phyloP scores from a whole-genome alignment of 129 eudicot genomes.

The sunflower (Helianthus annuus) region DNA sequence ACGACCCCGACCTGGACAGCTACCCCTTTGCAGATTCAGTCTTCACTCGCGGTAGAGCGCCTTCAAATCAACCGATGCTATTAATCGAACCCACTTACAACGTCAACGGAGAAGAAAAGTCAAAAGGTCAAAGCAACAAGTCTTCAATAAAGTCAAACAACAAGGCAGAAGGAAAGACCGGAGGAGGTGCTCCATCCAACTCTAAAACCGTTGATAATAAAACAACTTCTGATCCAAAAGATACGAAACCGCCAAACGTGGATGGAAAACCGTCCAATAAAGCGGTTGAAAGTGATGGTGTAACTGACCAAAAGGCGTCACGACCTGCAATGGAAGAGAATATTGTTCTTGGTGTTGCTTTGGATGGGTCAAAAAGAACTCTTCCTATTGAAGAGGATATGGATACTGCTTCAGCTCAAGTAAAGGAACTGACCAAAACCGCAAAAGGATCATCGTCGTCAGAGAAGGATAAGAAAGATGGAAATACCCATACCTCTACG shows the following conservation, averaged over 20 bases:
- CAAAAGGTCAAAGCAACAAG: conserved; percentile 58
- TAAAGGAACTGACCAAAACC: conserved; percentile 54
- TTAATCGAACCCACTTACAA: conserved; percentile 76
- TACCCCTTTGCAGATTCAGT: conserved; percentile 69
- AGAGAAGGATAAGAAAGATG: conserved; percentile 64
- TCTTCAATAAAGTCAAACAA: conserved; percentile 38
- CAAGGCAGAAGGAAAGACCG: conserved; percentile 39
- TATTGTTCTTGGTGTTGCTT: conserved; percentile 87
- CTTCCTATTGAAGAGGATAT: conserved; percentile 83
- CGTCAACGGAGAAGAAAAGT: conserved; percentile 73
- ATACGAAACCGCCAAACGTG: conserved; percentile 26
- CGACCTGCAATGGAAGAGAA: conserved; percentile 66
- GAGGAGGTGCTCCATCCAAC: conserved; percentile 31
- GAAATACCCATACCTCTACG: conserved; percentile 17
- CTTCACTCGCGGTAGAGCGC: conserved; percentile 53
- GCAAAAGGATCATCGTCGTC: conserved; percentile 34
- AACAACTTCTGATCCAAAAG: conserved; percentile 35
- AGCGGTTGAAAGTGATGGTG: conserved; percentile 37
- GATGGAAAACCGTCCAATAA: conserved; percentile 38
- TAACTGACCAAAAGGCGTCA: conserved; percentile 33
- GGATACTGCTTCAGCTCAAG: conserved; percentile 42
- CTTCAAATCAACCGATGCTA: conserved; percentile 58
- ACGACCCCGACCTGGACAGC: conserved; percentile 70
- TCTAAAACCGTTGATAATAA: conserved; percentile 41
- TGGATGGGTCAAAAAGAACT: conserved; percentile 92